Evolutionary conservation across 495 filamentous ascomycete species (phyloP), one percentile per base, ranked within the genome.

Genomic region (Penicillium steckii): DNA sequence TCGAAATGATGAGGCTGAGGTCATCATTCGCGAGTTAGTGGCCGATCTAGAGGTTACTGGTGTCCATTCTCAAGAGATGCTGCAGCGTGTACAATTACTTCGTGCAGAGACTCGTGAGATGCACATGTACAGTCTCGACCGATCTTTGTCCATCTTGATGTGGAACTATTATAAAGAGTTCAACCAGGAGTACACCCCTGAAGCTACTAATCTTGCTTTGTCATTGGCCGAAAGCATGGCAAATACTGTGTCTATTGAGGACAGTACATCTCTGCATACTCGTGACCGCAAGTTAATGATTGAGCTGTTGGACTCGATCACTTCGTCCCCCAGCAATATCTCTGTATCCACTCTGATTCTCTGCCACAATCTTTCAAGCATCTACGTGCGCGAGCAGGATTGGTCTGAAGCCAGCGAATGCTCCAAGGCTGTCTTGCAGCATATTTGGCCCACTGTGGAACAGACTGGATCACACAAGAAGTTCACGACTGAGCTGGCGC

Each of bases 101-200:
- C 66, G 69, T 6, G 53, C 57, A 3, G 71, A 72, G 46, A 70
- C 71, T 22, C 69, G 63, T 2, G 62, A 71, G 29, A 71, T 74
- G 69, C 56, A 63, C 13, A 57, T 72, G 53, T 60, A 64, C 40
- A 67, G 62, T 30, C 55, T 74, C 51, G 71, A 74, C 35, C 69
- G 65, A 1, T 63, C 68, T 3, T 48, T 74, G 32, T 61, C 66
- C 1, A 43, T 72, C 22, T 60, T 72, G 27, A 61, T 70, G 59
- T 74, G 71, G 71, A 66, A 60, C 27, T 74, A 70, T 26, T 74
- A 72, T 60, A 64, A 66, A 55, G 58, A 68, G 12, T 64, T 38
- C 0, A 61, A 68, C 26, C 54, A 64, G 33, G 61, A 71, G 22
- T 71, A 74, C 33, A 55, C 68, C 0, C 25, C 60, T 2, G 64